Evolutionary conservation across 2,329 filamentous ascomycete genomes (phyloP), one percentile per base, ranked within the genome.

Genomic region (Fusarium sterilihyphosum): DNA sequence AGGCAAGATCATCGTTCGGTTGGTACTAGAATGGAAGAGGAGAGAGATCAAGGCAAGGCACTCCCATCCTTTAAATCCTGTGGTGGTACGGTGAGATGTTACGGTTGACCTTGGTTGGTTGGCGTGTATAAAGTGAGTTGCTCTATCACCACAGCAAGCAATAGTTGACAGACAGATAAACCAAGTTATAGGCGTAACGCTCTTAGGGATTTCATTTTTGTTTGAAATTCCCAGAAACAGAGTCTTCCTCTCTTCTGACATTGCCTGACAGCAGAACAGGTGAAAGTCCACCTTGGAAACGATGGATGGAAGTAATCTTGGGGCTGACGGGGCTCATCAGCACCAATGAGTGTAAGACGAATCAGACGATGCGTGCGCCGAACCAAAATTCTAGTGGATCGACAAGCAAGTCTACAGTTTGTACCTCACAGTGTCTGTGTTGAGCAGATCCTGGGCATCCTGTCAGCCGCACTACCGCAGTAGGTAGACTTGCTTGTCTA

Each of bases 401-500:
- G 14, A 43, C 35, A 53, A 17, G 33, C 33, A 35, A 70, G 70
- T 70, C 54, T n/a, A 63, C 14, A 49, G 37, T 26, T 54, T 60
- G 70, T 73, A 73, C 44, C 33, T 47, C 69, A 56, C 62, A 64
- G 64, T 67, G 54, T 43, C 33, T 52, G 49, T 46, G 22, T 29
- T 18, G 24, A 29, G 54, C 49, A 60, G 70, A 65, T 64, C 44
- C 47, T n/a, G n/a, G 18, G 56, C 54, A 68, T 68, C 46, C 56
- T 75, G 61, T 73, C 73, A 75, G 73, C 73, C 73, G 73, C 70
- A 75, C 59, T 38, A 16, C 73, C 73, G 73, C 70, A 75, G 61
- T 38, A 16, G 56, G 49, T 35, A 17, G 33, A 35, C 33, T 35
- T 35, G 33, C 53, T 37, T 66, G 43, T 64, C 69, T 61, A 43